Evolutionary conservation across 2,329 filamentous ascomycete species (phyloP), one percentile per base, ranked within the genome.

Genomic region (Aspergillus aculeatus): DNA sequence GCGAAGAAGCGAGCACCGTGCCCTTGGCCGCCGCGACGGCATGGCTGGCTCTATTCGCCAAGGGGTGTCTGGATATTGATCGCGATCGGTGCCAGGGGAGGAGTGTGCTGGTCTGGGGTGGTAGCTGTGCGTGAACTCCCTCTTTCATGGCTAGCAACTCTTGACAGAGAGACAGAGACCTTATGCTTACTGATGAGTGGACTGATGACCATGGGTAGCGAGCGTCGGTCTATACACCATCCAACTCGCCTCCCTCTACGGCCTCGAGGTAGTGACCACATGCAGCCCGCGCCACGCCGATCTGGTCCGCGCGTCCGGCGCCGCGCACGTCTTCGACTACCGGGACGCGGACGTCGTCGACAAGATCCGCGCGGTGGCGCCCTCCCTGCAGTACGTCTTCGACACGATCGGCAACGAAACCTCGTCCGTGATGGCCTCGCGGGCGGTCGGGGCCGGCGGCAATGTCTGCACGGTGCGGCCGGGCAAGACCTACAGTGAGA

Each of bases 381-480:
- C 75, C 1, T 62, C 66, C 1, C 65, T 81, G 3, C 57, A 66
- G 10, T 74, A 78, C 52, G 73, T 73, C 35, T 78, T 81, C 53
- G 78, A 81, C 56, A 78, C 75, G 0, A 78, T 81, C 52, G 80
- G 80, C n/a, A 72, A 71, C 49, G 48, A 64, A 4, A 67, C 65
- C 0, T 78, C 77, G 0, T 81, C 78, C 0, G 58, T 44, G 2
- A 62, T 26, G 7, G 7, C 26, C 26, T 26, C 26, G 26, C 26
- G 26, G 26, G 26, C 7, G 62, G 3, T 69, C 71, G 1, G 63
- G 7, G 57, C 57, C 2, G 67, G 69, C 0, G 69, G 70, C 0
- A 58, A 52, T 1, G 64, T 81, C 1, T 80, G 77, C 60, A 81
- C 77, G 0, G 77, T 81, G 7, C 62, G 78, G 2, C 78, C 77